phyloP scores from a whole-genome alignment of 2,329 filamentous ascomycete species.

The Fusarium floridanum region DNA sequence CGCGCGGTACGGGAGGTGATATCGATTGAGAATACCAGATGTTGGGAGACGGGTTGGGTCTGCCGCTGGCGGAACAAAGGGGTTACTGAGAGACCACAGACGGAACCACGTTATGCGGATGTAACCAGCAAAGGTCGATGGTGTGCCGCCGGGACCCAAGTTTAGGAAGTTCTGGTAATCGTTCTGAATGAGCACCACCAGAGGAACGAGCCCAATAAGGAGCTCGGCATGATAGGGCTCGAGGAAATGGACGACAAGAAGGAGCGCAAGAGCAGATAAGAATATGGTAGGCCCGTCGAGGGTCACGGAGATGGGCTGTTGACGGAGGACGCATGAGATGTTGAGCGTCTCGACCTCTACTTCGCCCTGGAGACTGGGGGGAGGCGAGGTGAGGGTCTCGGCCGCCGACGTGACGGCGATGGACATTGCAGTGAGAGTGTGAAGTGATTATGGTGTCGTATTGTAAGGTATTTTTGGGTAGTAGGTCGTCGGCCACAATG shows the following conservation, averaged over 20 bases:
- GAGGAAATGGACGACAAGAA: constrained; percentile 65
- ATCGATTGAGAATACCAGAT: constrained; percentile 68
- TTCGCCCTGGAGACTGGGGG: constrained; percentile 38
- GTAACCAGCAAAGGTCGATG: constrained; percentile 79
- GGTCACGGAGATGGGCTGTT: constrained; percentile 66
- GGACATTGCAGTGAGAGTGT: constrained; percentile 39
- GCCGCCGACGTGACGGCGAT: constrained; percentile 45
- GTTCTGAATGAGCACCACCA: constrained; percentile 68
- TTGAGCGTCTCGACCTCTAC: constrained; percentile 40
- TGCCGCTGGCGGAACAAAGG: constrained; percentile 70
- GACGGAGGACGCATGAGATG: constrained; percentile 47
- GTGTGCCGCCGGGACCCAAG: constrained; percentile 85
- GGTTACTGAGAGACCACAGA: constrained; percentile 77
- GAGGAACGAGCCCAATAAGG: constrained; percentile 63
- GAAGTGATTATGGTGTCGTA: background rate
- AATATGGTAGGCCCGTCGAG: constrained; percentile 65
- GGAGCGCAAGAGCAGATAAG: constrained; percentile 58
- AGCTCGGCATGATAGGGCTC: constrained; percentile 62
- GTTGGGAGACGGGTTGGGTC: constrained; percentile 65
- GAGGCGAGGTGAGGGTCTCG: constrained; percentile 41
- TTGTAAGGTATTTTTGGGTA: background rate
- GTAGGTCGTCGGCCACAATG: constrained; percentile 31
- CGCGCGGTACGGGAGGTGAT: constrained; percentile 69
- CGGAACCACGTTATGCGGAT: constrained; percentile 79
- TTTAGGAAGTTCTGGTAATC: constrained; percentile 83